Base-by-base conservation (phyloP, 768 basidiomycete species). In the Tricholoma furcatifolium region DNA sequence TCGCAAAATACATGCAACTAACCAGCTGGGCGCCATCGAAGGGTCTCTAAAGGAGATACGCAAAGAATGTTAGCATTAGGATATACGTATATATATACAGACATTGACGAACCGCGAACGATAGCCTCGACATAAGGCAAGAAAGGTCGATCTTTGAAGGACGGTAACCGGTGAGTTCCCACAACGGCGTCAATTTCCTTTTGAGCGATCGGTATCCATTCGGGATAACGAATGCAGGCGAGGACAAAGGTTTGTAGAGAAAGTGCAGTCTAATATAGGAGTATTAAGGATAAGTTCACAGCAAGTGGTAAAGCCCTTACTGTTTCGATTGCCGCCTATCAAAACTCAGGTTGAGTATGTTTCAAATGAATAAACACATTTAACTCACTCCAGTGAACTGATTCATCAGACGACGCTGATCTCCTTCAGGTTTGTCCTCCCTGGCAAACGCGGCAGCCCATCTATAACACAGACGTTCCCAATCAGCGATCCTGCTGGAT, bases 371-470 rank as follows among this genome's bases (percentile, higher is more conserved):
- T 23, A 1, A 23, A 17, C 15, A 2, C 8, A 9, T 20, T 8
- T 5, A 5, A 35, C 21, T 50, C 23, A 50, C 49, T 17, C 34
- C 41, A 6, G 49, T 27, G 6, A 50, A 50, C 31, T 50, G 41
- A 14, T 43, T 51, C 42, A 43, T 9, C 9, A 51, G 41, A n/a
- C 34, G 34, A 2, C 50, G 50, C 14, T 51, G 50, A 17, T 51
- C 42, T 5, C 50, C 50, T 41, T 51, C 50, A 35, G 50, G 34
- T 17, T 43, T 51, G 27, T 51, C 42, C 43, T 32, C 7, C 21
- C 24, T 24, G 14, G 50, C 50, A 18, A 51, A 51, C 9, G 42
- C 34, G 17, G 42, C 50, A 12, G 50, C 50, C 50, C 50, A 51
- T 9, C 50, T 43, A 15, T 8, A n/a, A 32, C 14, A 17, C 12